Evolutionary conservation across 176 grass and related monocot species (phyloP), one percentile per base, ranked within the genome.

Genomic region (Urochloa ruziziensis): DNA sequence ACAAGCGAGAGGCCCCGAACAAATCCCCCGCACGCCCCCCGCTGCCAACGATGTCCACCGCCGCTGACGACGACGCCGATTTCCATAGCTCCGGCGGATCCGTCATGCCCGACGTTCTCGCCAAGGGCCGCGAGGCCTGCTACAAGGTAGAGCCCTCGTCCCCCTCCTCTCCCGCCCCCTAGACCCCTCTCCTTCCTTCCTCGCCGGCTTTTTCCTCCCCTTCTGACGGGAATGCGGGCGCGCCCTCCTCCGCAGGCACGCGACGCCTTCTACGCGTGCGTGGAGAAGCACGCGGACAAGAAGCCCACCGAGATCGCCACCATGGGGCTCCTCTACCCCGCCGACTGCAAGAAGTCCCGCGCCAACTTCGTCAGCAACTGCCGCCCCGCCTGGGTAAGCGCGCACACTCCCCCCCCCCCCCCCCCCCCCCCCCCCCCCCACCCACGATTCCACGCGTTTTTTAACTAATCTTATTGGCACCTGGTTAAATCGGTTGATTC

Each of bases 291-390:
- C 80, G 75, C 73, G 2, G 93, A 95, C 83, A 92, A 96, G 83
- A 93, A 89, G 73, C 89, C 91, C 59, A 99, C 91, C 24, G 93
- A 99, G 93, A 90, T 92, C 83, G 96, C 96, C 68, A 92, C 89
- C 43, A 84, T 88, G 14, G 96, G 96, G 14, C 81, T 99, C 36
- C 91, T 99, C 82, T 99, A 87, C 82, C 91, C 93, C 7, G 52
- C 85, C 40, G 66, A 87, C 28, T 99, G 96, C 87, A 96, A 96
- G 75, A 88, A 93, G 33, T 80, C 93, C 66, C 91, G 93, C 29
- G 85, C 87, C 43, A 77, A 91, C 76, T 98, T 84, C 79, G 89
- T 93, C 65, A 77, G 28, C 88, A 90, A 62, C 74, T 98, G 92
- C 84, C 92, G 89, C 52, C 87, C 95, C 56, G 82, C 92, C 54